phyloP scores from a whole-genome alignment of 2,329 filamentous ascomycete species.

The Clonostachys byssicola region DNA sequence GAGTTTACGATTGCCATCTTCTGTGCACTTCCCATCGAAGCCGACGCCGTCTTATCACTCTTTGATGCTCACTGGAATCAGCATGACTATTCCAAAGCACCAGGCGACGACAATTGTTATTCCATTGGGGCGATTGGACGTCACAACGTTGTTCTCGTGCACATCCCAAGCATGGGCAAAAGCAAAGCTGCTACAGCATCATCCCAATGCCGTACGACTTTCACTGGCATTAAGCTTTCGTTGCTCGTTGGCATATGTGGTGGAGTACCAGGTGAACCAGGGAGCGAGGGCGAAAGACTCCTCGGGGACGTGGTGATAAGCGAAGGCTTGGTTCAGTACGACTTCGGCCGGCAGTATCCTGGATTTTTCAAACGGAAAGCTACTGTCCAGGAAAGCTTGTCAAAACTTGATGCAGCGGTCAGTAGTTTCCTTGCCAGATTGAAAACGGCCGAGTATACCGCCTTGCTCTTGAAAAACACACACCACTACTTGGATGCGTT shows the following conservation, averaged over 20 bases:
- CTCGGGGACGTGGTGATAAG: slow-evolving; percentile 25
- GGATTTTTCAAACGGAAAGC: slow-evolving; percentile 14
- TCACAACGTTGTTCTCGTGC: slow-evolving; percentile 16
- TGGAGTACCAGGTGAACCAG: slow-evolving; percentile 15
- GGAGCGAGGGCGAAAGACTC: slow-evolving; percentile 9
- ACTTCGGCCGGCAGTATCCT: slow-evolving; percentile 16
- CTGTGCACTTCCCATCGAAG: slow-evolving; percentile 5
- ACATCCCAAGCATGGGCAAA: slow-evolving; percentile 18
- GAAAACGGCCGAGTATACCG: slow-evolving; percentile 3
- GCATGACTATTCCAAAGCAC: background rate
- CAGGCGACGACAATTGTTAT: background rate
- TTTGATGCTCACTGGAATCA: slow-evolving; percentile 3
- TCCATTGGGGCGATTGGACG: slow-evolving; percentile 13
- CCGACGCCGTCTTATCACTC: slow-evolving; percentile 5
- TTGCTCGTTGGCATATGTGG: slow-evolving; percentile 33
- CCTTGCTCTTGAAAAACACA: background rate
- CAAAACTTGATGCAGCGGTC: slow-evolving; percentile 17
- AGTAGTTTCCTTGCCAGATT: slow-evolving; percentile 1
- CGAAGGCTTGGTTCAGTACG: slow-evolving; percentile 17
- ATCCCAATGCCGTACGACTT: slow-evolving; percentile 21
- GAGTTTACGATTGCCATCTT: slow-evolving; percentile 4
- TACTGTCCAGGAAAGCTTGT: slow-evolving; percentile 14
- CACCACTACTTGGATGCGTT: background rate
- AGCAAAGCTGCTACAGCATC: slow-evolving; percentile 15
- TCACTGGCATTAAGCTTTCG: slow-evolving; percentile 18